A percentile compares a stretch with the other conserved stretches of the same genome.
Evolutionary conservation across 2,329 filamentous ascomycete genomes (phyloP).

Genomic region (Beauveria caledonica): DNA sequence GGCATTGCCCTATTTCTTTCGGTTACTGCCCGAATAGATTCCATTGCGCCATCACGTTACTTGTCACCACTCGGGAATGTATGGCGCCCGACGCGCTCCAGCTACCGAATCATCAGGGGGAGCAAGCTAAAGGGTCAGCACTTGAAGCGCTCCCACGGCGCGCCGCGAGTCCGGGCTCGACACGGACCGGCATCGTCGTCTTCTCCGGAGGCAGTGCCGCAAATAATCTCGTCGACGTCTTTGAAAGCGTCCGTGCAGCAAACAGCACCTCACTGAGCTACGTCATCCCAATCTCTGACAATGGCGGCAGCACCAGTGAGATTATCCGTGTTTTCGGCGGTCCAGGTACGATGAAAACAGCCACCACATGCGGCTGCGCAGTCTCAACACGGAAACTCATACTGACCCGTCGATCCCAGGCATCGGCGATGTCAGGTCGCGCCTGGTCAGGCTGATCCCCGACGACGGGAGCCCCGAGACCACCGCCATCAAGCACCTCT

Average conservation of each 20-base stretch:
- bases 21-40: no score
- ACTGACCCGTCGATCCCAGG: constrained; percentile 39
- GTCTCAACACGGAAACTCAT: no score
- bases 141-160: neutral
- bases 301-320: constrained; percentile 89
- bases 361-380: neutral
- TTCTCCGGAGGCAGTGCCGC: constrained; percentile 93
- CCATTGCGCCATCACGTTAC: neutral
- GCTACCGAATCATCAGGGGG: neutral
- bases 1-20: no score
- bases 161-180: constrained; percentile 3
- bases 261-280: constrained; percentile 66
- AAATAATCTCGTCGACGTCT: constrained; percentile 88
- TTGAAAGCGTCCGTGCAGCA: constrained; percentile 56
- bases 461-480: constrained; percentile 53
- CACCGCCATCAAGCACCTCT: constrained; percentile 68
- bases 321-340: constrained; percentile 91
- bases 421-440: constrained; percentile 39
- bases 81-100: constrained; percentile 5
- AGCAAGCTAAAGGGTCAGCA: neutral
- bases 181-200: constrained; percentile 52
- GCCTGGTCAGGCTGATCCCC: constrained; percentile 85
- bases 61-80: neutral
- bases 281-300: constrained; percentile 92
- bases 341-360: constrained; percentile 50